Percentiles rank a stretch among this genome's conserved stretches.
phyloP scores from a whole-genome alignment of 2,329 filamentous ascomycete species.

The Fusarium veterinarium region DNA sequence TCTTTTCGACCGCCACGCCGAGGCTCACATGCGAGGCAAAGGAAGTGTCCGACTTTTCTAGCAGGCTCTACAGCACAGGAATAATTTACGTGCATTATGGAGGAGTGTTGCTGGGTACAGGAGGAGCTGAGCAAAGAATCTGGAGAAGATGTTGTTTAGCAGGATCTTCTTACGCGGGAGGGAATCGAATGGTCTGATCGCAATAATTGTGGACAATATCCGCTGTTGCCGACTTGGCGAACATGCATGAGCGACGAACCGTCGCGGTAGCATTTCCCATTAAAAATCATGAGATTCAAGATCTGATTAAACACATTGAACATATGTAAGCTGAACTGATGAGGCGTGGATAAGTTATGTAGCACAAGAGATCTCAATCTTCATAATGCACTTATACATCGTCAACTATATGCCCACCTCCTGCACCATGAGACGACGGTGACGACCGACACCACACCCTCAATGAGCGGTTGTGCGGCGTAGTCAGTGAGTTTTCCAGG shows the following conservation, averaged over 20 bases:
- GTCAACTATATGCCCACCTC: background rate
- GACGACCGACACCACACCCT: constrained; percentile 8
- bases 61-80: background rate
- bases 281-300: background rate
- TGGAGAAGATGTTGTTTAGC: background rate
- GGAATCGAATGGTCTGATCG: constrained; percentile 15
- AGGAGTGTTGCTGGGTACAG: background rate
- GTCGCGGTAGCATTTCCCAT: background rate
- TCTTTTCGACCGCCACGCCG: constrained; percentile 39
- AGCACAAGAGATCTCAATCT: background rate
- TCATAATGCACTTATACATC: constrained; percentile 3
- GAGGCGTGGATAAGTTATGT: background rate
- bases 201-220: constrained; percentile 10
- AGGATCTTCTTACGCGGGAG: background rate
- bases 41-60: constrained; percentile 2
- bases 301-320: background rate
- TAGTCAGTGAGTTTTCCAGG: constrained; percentile 5
- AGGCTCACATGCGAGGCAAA: constrained; percentile 34
- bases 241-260: background rate
- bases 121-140: background rate
- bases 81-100: background rate
- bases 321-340: background rate
- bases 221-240: constrained; percentile 37
- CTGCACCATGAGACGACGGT: background rate
- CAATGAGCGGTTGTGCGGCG: background rate